Evolutionary conservation across 371 early-diverging fungal genomes (phyloP).

Genomic region (Lichtheimia ramosa): DNA sequence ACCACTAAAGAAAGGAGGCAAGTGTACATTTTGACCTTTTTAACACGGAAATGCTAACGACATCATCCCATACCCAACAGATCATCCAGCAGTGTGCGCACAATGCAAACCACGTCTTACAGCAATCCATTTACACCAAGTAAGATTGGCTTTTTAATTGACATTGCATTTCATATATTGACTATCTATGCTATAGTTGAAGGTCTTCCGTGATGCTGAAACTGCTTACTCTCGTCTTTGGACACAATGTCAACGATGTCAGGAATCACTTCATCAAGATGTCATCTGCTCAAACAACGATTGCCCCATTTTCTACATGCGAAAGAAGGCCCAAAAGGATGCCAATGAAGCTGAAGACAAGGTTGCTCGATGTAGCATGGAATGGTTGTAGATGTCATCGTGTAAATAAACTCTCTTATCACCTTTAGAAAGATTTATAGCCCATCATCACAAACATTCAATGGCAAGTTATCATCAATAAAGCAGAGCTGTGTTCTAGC

Average conservation of each 20-base stretch:
- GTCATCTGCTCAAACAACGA: conserved; percentile 98
- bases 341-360: conserved; percentile 64
- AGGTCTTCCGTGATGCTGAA: conserved; percentile 73
- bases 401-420: no score
- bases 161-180: background rate
- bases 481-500: no score
- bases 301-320: conserved; percentile 99
- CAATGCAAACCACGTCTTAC: conserved; percentile 66
- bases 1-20: conserved; percentile 78
- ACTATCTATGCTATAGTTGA: conserved; percentile 24
- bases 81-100: conserved; percentile 77
- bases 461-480: no score
- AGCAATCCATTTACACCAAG: conserved; percentile 78
- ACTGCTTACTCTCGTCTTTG: conserved; percentile 88
- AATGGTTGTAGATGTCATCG: background rate
- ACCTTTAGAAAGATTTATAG: no score
- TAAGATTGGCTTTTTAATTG: conserved; percentile 9
- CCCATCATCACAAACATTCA: no score
- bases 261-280: conserved; percentile 95
- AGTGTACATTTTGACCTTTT: conserved; percentile 10
- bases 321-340: conserved; percentile 98
- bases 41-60: no score
- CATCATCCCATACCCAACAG: background rate
- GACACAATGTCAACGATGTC: conserved; percentile 99
- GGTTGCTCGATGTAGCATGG: conserved; percentile 2